These are phyloP conservation scores for Colletotrichum phormii DNA, from an alignment of 2,329 filamentous ascomycete species.

Conservation along the genomic window DNA sequence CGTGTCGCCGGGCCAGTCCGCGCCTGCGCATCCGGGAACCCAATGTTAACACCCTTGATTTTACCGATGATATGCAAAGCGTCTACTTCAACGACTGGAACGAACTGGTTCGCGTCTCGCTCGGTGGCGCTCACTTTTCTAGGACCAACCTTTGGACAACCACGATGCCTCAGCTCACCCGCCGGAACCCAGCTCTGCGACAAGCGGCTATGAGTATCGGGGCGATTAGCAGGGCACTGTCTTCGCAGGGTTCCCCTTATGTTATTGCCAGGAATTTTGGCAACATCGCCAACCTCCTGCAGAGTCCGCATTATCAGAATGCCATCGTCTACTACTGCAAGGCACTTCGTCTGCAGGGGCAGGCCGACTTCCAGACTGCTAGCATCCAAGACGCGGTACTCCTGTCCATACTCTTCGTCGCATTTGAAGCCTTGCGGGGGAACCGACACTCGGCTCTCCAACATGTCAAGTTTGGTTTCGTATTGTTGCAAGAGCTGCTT, in stretches of 20 bases:
- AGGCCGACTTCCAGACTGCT: slow-evolving; percentile 49
- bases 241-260: slow-evolving; percentile 9
- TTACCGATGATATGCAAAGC: slow-evolving; percentile 29
- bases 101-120: slow-evolving; percentile 26
- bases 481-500: slow-evolving; percentile 29
- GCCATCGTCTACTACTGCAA: slow-evolving; percentile 55
- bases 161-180: slow-evolving; percentile 43
- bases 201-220: slow-evolving; percentile 55
- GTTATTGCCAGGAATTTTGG: slow-evolving; percentile 23
- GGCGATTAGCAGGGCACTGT: slow-evolving; percentile 49
- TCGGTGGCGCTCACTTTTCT: slow-evolving; percentile 27
- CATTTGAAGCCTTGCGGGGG: slow-evolving; percentile 54
- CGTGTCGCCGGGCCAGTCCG: neutral
- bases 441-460: slow-evolving; percentile 54
- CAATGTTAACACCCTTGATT: slow-evolving; percentile 35
- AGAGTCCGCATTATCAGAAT: slow-evolving; percentile 48
- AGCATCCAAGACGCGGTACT: slow-evolving; percentile 52
- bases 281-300: slow-evolving; percentile 23
- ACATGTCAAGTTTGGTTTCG: slow-evolving; percentile 53
- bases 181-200: slow-evolving; percentile 43
- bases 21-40: slow-evolving; percentile 18
- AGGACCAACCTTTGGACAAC: slow-evolving; percentile 48
- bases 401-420: slow-evolving; percentile 54
- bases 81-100: slow-evolving; percentile 38
- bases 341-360: slow-evolving; percentile 52